phyloP scores from a whole-genome alignment of 1,284 basidiomycete genomes.

The Athelia psychrophila region DNA sequence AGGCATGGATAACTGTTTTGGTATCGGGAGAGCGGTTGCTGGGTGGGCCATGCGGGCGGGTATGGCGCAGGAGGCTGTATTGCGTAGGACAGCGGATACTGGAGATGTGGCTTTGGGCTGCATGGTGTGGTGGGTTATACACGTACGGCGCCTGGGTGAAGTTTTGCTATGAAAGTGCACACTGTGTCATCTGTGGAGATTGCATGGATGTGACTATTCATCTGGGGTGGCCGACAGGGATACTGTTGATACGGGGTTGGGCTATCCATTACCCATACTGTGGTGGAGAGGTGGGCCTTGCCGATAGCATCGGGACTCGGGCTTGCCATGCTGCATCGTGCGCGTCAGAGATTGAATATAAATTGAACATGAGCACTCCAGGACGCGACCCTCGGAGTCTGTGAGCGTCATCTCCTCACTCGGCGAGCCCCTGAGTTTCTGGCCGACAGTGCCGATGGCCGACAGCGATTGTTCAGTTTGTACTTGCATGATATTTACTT shows the following conservation, averaged over 20 bases:
- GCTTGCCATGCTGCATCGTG: too few relatives aligned
- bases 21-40: too few relatives aligned
- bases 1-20: constrained; percentile 36
- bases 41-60: constrained; percentile 38
- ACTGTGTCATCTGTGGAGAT: constrained; percentile 17
- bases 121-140: constrained; percentile 15
- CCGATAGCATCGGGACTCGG: too few relatives aligned
- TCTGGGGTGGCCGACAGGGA: constrained; percentile 22
- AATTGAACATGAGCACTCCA: too few relatives aligned
- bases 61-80: neutral
- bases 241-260: constrained; percentile 17
- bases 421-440: too few relatives aligned
- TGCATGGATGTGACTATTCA: constrained; percentile 14
- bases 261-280: constrained; percentile 15
- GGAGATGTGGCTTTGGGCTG: neutral
- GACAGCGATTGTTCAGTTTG: too few relatives aligned
- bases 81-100: neutral
- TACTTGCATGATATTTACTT: too few relatives aligned
- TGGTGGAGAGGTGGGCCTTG: too few relatives aligned
- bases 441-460: too few relatives aligned
- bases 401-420: too few relatives aligned
- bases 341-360: too few relatives aligned
- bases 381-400: too few relatives aligned
- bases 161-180: constrained; percentile 17
- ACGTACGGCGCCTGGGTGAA: constrained; percentile 18